Base-by-base conservation (phyloP, 345 rosid species). In the Crucihimalaya himalaica region DNA sequence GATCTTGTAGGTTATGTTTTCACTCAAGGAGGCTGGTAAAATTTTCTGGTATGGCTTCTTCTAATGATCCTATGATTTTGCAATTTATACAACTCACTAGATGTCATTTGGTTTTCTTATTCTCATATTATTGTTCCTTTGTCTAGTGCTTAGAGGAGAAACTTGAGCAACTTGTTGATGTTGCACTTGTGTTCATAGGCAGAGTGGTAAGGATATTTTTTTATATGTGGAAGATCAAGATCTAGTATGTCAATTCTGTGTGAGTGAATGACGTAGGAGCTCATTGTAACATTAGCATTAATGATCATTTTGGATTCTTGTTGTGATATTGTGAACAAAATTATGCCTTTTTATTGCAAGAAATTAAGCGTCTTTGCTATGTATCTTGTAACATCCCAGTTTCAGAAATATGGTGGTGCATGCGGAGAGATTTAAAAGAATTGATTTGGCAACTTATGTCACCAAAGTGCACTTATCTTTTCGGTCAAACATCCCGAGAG, bases 161-260 rank as follows among this genome's bases (percentile, higher is more conserved):
- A 73, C 72, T 63, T 71, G 78, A 72, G 56, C 88, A 83, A 32
- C 58, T 86, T 46, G 79, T 85, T 74, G 97, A 89, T 75, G 79
- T 92, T 19, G 97, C 94, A 5, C 84, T 90, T 75, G 85, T 95
- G 75, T 92, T 95, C 84, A 83, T 92, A 23, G 98, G 99, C 66
- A 83, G 88, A 77, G 87, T 88, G 94, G 99, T 95, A 82, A 81
- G 29, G 3, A n/a, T 13, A 3, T 5, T 66, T 51, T 66, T 51
- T 51, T 13, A 60, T 60, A 16, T 53, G 37, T 34, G 37, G 9
- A 9, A 34, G 37, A 34, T 34, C 2, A 31, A 31, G 34, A 31
- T 31, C 34, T 32, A 34, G 8, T 9, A 8, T 60, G 23, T 51
- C 47, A 15, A 28, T 7, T 47, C 19, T 29, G 31, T 51, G 5